Evolutionary conservation across 805 yeast genomes (phyloP), one percentile per base, ranked within the genome.

Genomic region (Kluyveromyces dobzhanskii): DNA sequence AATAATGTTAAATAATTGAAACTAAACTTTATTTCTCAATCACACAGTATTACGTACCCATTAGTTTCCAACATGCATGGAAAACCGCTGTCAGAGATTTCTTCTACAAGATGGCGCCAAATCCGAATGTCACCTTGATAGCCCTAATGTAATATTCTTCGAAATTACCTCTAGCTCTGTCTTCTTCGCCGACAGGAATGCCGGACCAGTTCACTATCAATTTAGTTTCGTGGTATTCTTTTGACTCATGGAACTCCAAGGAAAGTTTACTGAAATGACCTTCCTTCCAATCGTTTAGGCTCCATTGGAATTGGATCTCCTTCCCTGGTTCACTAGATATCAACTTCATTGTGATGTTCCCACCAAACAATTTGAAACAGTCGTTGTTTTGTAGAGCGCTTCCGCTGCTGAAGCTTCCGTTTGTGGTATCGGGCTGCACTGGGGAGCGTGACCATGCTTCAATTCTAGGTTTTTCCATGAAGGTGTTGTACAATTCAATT

Each of bases 161-260:
- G 56, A 92, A 90, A 61, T 90, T 92, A 30, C 70, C 74, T 54
- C 78, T 76, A 29, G 85, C 95, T 51, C 81, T 64, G 52, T 94
- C 92, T 56, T 92, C 97, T 58, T 92, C 94, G 11, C 97, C 99
- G 29, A 90, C 70, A 13, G 99, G 99, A 36, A 92, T 81, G 12
- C 97, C 97, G 13, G 76, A 68, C 76, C 90, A 86, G 32, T 71
- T 67, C 14, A 87, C 86, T 43, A 77, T 76, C 65, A 88, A 68
- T 42, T 73, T 77, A 3, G 98, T 92, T 51, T 87, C 97, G 32
- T 83, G 74, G n/a, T 75, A 72, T 21, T 90, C 92, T 56, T 85
- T 85, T 1, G 64, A 57, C 39, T 61, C 64, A 41, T 75, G 75
- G 48, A 92, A 74, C 28, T 65, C 68, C 48, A 90, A 72, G 17